Percentiles rank a stretch among this genome's conserved stretches.
phyloP scores from a whole-genome alignment of 495 filamentous ascomycete species.

The Hypoxylon trugodes region DNA sequence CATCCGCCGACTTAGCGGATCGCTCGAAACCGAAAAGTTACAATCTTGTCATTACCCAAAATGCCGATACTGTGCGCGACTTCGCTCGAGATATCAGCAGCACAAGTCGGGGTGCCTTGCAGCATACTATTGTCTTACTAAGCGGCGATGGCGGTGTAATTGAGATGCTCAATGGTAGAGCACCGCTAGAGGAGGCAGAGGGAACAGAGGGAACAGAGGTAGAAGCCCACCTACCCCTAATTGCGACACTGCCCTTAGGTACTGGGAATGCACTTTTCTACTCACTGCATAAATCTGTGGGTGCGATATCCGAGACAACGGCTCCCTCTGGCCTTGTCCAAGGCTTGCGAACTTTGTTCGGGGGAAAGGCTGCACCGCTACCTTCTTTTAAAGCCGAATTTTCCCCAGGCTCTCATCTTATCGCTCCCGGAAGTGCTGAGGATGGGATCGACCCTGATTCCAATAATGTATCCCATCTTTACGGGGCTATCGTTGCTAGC shows the following conservation, averaged over 20 bases:
- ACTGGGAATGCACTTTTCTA: slow-evolving; percentile 90
- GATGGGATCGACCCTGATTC: slow-evolving; percentile 3
- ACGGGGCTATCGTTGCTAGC: slow-evolving; percentile 83
- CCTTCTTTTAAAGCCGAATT: slow-evolving; percentile 70
- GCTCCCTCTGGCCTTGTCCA: slow-evolving; percentile 50
- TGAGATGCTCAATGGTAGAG: slow-evolving; percentile 74
- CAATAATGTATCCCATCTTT: slow-evolving; percentile 50
- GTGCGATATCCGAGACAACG: slow-evolving; percentile 2
- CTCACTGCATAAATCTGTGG: slow-evolving; percentile 61
- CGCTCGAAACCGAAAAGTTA: slow-evolving; percentile 39
- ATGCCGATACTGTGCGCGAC: slow-evolving; percentile 65
- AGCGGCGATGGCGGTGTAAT: slow-evolving; percentile 87
- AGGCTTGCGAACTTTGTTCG: slow-evolving; percentile 66
- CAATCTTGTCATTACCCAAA: slow-evolving; percentile 67
- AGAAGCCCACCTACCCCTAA: slow-evolving; percentile 53
- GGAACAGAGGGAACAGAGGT: background rate
- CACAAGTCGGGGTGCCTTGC: slow-evolving; percentile 43
- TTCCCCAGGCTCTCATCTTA: slow-evolving; percentile 68
- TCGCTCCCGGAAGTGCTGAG: slow-evolving; percentile 41
- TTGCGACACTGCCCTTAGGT: slow-evolving; percentile 78
- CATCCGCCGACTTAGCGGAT: background rate
- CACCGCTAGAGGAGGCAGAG: background rate
- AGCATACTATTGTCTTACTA: slow-evolving; percentile 72
- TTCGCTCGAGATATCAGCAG: slow-evolving; percentile 60
- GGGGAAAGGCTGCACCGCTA: slow-evolving; percentile 54